Evolutionary conservation across 2,329 filamentous ascomycete species (phyloP).

Genomic region (Alternaria longipes): DNA sequence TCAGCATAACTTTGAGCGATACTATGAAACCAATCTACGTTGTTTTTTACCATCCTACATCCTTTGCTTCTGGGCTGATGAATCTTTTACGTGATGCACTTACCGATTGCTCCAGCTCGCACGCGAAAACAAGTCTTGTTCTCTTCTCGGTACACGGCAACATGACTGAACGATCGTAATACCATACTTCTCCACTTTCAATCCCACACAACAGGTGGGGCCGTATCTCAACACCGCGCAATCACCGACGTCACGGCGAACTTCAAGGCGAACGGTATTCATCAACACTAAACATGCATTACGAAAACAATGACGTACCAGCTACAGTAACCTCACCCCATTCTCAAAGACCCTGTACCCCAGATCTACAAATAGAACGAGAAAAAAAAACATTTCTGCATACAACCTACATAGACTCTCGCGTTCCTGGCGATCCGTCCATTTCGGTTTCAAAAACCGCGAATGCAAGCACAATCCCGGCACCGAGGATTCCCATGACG

Average conservation of each 20-base stretch:
- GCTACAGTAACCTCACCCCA: not conserved
- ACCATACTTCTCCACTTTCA: constrained; percentile 1
- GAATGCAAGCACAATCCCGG: not conserved
- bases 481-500: not conserved
- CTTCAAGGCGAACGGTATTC: not conserved
- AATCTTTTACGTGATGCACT: not conserved
- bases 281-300: not conserved
- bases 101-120: not conserved
- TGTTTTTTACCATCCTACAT: not conserved
- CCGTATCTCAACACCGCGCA: not conserved
- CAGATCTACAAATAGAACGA: not conserved
- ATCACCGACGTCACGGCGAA: constrained; percentile 8
- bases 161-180: not conserved
- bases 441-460: not conserved
- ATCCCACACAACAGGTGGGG: not conserved
- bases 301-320: not conserved
- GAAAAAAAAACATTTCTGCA: not conserved
- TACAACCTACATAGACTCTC: not conserved
- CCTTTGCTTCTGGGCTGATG: not conserved
- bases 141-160: not conserved
- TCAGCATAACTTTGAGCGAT: not conserved
- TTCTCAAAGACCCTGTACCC: not conserved
- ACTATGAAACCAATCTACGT: not conserved
- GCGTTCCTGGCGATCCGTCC: not conserved
- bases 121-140: not conserved